These are phyloP conservation scores for Fusarium veterinarium DNA, from an alignment of 2,329 filamentous ascomycete genomes.

Conservation along the genomic window DNA sequence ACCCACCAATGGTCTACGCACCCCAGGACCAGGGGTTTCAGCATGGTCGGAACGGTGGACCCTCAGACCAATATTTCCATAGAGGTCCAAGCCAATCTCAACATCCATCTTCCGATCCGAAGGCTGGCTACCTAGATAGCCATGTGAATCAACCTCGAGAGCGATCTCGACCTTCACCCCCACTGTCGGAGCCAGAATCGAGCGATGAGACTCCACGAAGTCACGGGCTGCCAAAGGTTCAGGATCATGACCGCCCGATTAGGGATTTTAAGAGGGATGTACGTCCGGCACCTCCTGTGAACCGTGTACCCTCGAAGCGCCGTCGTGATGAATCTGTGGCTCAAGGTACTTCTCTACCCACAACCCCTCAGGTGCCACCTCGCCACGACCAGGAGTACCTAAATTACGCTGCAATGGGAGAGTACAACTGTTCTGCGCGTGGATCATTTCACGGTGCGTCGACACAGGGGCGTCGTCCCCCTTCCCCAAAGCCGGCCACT, in stretches of 20 bases:
- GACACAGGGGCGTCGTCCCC: rapidly evolving
- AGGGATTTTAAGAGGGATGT: rapidly evolving
- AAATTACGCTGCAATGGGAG: rapidly evolving
- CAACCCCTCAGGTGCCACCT: not conserved
- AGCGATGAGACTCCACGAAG: not conserved
- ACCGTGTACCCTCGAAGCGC: not conserved
- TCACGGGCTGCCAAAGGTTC: not conserved
- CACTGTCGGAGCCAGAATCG: rapidly evolving
- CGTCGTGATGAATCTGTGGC: rapidly evolving
- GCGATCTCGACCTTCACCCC: rapidly evolving
- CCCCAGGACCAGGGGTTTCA: not conserved
- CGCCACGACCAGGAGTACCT: rapidly evolving
- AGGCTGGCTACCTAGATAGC: too few species aligned
- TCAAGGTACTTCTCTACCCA: rapidly evolving
- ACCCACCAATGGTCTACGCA: not conserved
- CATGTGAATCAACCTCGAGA: not conserved
- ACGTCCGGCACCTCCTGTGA: too few species aligned
- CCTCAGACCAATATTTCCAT: not conserved
- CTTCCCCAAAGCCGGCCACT: rapidly evolving
- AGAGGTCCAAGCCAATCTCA: not conserved
- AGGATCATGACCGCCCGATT: rapidly evolving
- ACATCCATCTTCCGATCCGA: rapidly evolving
- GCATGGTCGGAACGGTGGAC: rapidly evolving
- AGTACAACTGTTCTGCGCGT: rapidly evolving
- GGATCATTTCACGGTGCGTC: rapidly evolving